Percentiles rank a stretch among this genome's conserved stretches.
phyloP scores from a whole-genome alignment of 495 filamentous ascomycete genomes.

The Aspergillus olivimuriae region DNA sequence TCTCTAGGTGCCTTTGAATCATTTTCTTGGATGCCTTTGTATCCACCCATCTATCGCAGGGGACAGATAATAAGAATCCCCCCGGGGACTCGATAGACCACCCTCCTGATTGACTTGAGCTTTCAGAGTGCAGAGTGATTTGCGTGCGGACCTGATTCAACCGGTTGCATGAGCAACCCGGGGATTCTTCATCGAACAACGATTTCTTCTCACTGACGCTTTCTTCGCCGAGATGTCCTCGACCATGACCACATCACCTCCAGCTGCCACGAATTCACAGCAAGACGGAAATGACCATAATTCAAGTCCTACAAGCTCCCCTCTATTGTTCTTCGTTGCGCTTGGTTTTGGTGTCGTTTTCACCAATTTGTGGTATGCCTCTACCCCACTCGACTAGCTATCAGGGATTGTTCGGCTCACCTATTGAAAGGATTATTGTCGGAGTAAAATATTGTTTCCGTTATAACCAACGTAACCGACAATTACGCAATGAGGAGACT shows the following conservation, averaged over 20 bases:
- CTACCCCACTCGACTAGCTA: slow-evolving; percentile 2
- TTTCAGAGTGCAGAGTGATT: too few relatives aligned
- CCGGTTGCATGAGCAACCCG: too few relatives aligned
- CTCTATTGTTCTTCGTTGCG: slow-evolving; percentile 93
- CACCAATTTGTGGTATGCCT: slow-evolving; percentile 86
- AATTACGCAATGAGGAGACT: slow-evolving; percentile 70
- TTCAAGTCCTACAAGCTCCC: slow-evolving; percentile 69
- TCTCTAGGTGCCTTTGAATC: too few relatives aligned
- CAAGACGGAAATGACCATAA: slow-evolving; percentile 17
- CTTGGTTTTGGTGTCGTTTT: slow-evolving; percentile 98
- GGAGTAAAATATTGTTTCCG: slow-evolving; percentile 99
- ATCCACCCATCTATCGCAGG: too few relatives aligned
- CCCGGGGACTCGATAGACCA: too few relatives aligned
- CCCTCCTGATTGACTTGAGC: too few relatives aligned
- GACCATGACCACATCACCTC: slow-evolving; percentile 12
- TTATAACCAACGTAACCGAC: slow-evolving; percentile 91
- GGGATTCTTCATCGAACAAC: too few relatives aligned
- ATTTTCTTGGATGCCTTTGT: too few relatives aligned
- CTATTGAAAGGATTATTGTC: slow-evolving; percentile 84
- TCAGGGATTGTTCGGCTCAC: background rate
- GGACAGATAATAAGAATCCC: too few relatives aligned
- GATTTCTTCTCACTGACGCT: too few relatives aligned
- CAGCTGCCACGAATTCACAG: slow-evolving; percentile 15
- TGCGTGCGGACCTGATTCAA: too few relatives aligned
- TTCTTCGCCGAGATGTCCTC: background rate